Percentiles rank a stretch among this genome's conserved stretches.
phyloP scores from a whole-genome alignment of 2,329 filamentous ascomycete species.

The Colletotrichum eremochloae region DNA sequence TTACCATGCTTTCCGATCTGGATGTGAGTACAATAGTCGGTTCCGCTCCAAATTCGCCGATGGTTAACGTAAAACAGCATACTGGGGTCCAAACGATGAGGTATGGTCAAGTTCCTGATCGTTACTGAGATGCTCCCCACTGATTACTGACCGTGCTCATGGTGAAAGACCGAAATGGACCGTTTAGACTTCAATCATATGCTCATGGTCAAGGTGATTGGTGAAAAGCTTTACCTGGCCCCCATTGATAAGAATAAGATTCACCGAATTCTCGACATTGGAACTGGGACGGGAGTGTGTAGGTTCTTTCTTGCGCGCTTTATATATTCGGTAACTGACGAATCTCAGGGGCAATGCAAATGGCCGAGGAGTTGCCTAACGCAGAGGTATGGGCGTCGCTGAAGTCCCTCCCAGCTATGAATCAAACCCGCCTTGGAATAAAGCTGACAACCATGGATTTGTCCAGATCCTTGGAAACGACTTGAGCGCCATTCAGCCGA shows the following conservation, averaged over 20 bases:
- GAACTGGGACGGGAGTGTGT: constrained; percentile 74
- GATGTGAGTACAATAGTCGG: constrained; percentile 9
- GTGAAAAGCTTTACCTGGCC: constrained; percentile 24
- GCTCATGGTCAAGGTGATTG: constrained; percentile 14
- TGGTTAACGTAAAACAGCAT: constrained; percentile 13
- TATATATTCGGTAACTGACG: no score
- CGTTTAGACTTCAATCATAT: constrained; percentile 32
- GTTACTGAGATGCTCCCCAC: background rate
- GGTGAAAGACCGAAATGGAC: constrained; percentile 22
- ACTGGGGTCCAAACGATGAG: constrained; percentile 56
- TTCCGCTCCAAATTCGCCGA: no score
- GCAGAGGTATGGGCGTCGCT: background rate
- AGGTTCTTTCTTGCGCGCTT: no score
- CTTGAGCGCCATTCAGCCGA: constrained; percentile 33
- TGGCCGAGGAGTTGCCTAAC: constrained; percentile 25
- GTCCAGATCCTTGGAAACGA: constrained; percentile 36
- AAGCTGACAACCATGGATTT: background rate
- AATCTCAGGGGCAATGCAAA: constrained; percentile 22
- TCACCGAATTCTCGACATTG: constrained; percentile 66
- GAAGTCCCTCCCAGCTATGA: no score
- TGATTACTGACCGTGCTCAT: background rate
- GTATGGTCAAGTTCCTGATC: background rate
- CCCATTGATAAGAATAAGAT: constrained; percentile 23
- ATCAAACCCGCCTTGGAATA: background rate
- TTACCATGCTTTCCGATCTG: constrained; percentile 39